Conservation (phyloP, 2,329 filamentous ascomycete species). For the Tolypocladium guangdongense region DNA sequence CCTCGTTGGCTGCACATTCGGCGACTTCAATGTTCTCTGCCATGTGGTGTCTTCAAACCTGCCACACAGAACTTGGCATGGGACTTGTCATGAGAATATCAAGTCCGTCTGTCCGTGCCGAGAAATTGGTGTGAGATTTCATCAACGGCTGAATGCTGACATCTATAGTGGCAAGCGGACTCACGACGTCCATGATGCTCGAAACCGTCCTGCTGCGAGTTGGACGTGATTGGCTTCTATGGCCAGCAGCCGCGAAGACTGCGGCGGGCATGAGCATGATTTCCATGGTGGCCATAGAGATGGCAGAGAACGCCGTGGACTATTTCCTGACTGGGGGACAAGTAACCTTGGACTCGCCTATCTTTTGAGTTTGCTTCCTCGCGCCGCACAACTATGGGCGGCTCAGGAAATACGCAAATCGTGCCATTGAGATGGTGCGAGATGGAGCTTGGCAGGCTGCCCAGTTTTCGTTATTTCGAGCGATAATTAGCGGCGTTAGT, state of each 20-base stretch:
- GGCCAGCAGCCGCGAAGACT: conserved; percentile 34
- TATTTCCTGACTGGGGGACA: conserved; percentile 42
- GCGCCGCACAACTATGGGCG: conserved; percentile 40
- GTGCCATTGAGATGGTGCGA: conserved; percentile 26
- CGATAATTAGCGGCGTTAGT: too few species aligned
- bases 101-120: conserved; percentile 22
- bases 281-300: conserved; percentile 49
- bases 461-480: too few species aligned
- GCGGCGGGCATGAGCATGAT: conserved; percentile 48
- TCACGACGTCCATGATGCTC: conserved; percentile 38
- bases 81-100: conserved; percentile 39
- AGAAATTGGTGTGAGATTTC: not conserved
- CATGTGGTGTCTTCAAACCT: conserved; percentile 42
- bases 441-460: not conserved
- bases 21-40: conserved; percentile 46
- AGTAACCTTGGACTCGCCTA: conserved; percentile 32
- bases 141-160: not conserved
- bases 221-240: conserved; percentile 36
- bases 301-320: conserved; percentile 42
- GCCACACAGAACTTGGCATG: conserved; percentile 34
- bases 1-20: conserved; percentile 40
- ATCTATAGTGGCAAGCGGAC: conserved; percentile 35
- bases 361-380: conserved; percentile 41
- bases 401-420: conserved; percentile 34
- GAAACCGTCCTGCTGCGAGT: conserved; percentile 39